Evolutionary conservation across 179 eudicot species (phyloP).

Genomic region (Monotropa hypopitys): DNA sequence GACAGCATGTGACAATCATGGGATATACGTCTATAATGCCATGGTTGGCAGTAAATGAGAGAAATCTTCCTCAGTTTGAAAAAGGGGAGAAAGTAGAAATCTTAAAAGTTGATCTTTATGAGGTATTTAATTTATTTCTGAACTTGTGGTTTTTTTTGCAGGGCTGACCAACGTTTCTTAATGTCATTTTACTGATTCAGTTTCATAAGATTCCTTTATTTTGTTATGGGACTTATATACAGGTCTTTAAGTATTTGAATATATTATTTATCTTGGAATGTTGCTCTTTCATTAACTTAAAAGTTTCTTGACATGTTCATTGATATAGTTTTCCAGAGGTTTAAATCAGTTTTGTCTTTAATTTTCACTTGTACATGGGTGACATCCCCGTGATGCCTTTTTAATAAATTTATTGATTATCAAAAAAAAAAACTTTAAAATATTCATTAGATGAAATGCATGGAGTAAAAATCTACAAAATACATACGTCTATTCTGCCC

Average conservation of each 20-base stretch:
- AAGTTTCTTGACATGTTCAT: no score
- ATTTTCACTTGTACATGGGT: no score
- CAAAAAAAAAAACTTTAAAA: no score
- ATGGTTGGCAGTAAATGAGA: conserved; percentile 80
- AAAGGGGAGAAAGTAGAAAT: conserved; percentile 62
- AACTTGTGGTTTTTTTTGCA: not conserved
- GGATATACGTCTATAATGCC: conserved; percentile 85
- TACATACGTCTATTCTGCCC: no score
- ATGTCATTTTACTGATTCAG: not conserved
- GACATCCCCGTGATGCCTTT: no score
- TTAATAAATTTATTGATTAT: no score
- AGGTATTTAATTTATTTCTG: conserved; percentile 32
- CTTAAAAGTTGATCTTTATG: conserved; percentile 64
- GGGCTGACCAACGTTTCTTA: not conserved
- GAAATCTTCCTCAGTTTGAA: conserved; percentile 64
- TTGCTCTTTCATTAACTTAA: no score
- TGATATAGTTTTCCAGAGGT: no score
- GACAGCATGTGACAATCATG: conserved; percentile 48
- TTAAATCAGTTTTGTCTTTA: no score
- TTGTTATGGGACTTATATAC: not conserved
- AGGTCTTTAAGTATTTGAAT: not conserved
- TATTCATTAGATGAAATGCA: no score
- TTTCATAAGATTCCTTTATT: not conserved
- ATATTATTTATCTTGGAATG: no score
- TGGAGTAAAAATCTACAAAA: no score